Conservation (phyloP, 228 moss, liverwort and hornwort genomes). For the Sphagnum fallax region DNA sequence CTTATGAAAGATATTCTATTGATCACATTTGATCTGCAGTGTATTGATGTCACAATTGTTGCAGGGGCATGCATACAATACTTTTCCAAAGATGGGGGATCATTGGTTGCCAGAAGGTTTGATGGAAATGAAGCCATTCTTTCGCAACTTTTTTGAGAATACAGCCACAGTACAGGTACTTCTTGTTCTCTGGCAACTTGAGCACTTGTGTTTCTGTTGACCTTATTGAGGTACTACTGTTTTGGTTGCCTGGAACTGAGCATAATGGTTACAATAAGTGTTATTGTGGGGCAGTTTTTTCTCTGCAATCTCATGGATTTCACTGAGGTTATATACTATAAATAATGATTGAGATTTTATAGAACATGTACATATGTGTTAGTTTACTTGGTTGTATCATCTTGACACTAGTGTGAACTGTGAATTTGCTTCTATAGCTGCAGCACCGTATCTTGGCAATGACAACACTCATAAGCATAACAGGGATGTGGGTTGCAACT, state of each 20-base stretch:
- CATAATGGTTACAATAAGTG: too few species aligned
- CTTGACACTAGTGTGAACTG: too few species aligned
- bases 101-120: slow-evolving; percentile 77
- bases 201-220: neutral
- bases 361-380: too few species aligned
- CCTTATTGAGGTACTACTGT: neutral
- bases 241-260: too few species aligned
- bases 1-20: too few species aligned
- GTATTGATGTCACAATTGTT: neutral
- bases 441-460: slow-evolving; percentile 92
- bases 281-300: too few species aligned
- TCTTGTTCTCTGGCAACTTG: neutral
- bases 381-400: too few species aligned
- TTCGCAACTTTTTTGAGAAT: slow-evolving; percentile 94
- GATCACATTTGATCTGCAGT: too few species aligned
- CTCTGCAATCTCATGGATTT: too few species aligned
- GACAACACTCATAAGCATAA: slow-evolving; percentile 54
- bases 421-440: slow-evolving; percentile 30
- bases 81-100: slow-evolving; percentile 96
- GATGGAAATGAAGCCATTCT: slow-evolving; percentile 82
- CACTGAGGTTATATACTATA: too few species aligned
- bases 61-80: slow-evolving; percentile 95
- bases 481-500: slow-evolving; percentile 70
- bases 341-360: too few species aligned
- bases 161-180: slow-evolving; percentile 89